Conservation (phyloP, 768 basidiomycete species). For the Xanthoconium stramineum region DNA sequence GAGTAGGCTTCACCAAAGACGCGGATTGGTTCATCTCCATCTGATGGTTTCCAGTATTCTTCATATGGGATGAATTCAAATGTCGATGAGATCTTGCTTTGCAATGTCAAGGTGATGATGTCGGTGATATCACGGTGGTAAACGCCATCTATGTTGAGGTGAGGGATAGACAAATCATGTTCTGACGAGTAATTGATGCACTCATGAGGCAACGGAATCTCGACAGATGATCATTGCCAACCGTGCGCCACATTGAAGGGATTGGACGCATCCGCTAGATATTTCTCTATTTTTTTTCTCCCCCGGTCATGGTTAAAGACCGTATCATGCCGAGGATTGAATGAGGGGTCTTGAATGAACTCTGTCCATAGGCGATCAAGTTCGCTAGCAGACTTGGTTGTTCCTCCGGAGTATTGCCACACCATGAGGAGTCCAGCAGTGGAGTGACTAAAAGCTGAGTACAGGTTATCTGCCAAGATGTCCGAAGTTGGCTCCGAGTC, state of each 20-base stretch:
- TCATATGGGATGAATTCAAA: not conserved
- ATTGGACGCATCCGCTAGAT: not conserved
- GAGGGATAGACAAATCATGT: not conserved
- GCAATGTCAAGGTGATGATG: not conserved
- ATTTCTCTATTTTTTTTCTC: not conserved
- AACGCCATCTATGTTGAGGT: too few relatives aligned
- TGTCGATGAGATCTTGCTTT: not conserved
- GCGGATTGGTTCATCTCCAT: not conserved
- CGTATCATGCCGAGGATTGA: not conserved
- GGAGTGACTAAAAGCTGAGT: not conserved
- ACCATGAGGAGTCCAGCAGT: not conserved
- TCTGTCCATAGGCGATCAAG: not conserved
- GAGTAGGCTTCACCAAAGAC: not conserved
- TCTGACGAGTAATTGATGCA: not conserved
- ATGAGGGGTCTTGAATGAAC: not conserved
- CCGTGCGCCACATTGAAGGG: not conserved
- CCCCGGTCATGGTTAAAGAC: not conserved
- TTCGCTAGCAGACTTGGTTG: not conserved
- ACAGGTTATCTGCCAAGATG: not conserved
- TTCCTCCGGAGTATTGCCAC: not conserved
- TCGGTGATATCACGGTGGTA: not conserved
- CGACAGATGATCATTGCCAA: not conserved
- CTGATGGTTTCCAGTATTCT: not conserved
- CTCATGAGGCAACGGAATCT: not conserved
- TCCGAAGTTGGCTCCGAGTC: not conserved